Conservation (phyloP, 805 yeast genomes). For the Starmerella gropengiesseri region DNA sequence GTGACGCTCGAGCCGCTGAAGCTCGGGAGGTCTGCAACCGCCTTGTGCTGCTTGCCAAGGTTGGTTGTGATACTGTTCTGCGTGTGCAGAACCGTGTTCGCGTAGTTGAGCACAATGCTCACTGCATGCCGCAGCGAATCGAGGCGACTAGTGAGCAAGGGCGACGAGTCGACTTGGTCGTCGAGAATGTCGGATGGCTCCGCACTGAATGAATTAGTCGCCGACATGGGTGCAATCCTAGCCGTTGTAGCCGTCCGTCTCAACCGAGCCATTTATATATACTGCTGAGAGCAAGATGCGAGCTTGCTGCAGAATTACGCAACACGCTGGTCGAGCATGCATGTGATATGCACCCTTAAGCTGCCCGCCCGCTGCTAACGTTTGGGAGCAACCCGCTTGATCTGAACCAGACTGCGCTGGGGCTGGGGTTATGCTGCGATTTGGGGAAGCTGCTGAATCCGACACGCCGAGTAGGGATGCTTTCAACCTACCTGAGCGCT, state of each 20-base stretch:
- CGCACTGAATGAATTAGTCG: not conserved
- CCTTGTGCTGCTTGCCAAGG: conserved; percentile 30
- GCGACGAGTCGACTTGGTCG: conserved; percentile 30
- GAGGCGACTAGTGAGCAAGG: conserved; percentile 29
- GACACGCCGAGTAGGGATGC: too few relatives aligned
- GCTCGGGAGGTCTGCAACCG: conserved; percentile 29
- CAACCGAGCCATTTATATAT: too few relatives aligned
- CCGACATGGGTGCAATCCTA: too few relatives aligned
- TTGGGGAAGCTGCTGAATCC: too few relatives aligned
- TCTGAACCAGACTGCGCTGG: too few relatives aligned
- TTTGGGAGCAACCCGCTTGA: conserved; percentile 1
- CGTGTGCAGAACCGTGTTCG: conserved; percentile 24
- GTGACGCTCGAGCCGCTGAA: conserved; percentile 23
- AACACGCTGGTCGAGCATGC: not conserved
- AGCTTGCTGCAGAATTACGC: conserved; percentile 3
- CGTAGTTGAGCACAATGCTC: conserved; percentile 26
- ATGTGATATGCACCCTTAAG: not conserved
- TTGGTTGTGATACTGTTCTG: conserved; percentile 27
- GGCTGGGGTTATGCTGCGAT: too few relatives aligned
- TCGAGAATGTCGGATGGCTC: conserved; percentile 20
- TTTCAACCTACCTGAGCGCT: too few relatives aligned
- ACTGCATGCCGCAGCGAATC: conserved; percentile 33
- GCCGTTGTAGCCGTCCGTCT: too few relatives aligned
- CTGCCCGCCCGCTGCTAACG: not conserved
- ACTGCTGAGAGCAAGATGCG: conserved; percentile 6